Evolutionary conservation across 2,329 filamentous ascomycete genomes (phyloP), one percentile per base, ranked within the genome.

Genomic region (Calonectria ilicicola): DNA sequence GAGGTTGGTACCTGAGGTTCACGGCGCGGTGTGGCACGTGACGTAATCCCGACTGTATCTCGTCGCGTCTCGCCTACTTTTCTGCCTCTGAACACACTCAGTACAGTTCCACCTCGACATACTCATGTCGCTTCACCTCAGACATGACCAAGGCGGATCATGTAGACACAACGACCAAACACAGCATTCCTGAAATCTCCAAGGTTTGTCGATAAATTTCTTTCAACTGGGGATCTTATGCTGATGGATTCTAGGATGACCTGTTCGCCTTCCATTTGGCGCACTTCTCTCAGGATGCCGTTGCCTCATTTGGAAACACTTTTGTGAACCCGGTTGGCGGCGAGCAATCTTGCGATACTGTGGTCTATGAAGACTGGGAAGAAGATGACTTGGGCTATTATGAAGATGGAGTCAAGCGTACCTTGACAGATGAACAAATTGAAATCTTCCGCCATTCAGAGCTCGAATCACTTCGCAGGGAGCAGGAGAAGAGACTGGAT

Each of bases 371-470:
- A 23, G 76, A 82, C 3, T 83, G 78, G 76, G 87, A 89, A 29
- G 90, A 92, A 46, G 93, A 94, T 80, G 91, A 86, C 1, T 86
- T 98, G 19, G 96, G 95, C 21, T 96, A 95, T 83, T 98, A 98
- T 77, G 84, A 90, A 1, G 96, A 98, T 80, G 96, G 96, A 3
- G 91, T 92, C 73, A 97, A 97, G 82, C 93, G 96, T 47, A 98
- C 95, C 21, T 87, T 98, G 78, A 98, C 96, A 12, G 94, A 98
- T 80, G 94, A 95, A 78, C 94, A 98, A 85, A 95, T 98, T 77
- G 91, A 91, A 66, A 96, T 98, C 73, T 98, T 98, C 82, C 90
- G 96, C 73, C 95, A 97, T 81, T 96, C 94, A 2, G 96, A 98
- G 83, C 89, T 98, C 26, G 92, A 97, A 80, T 85, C 90, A 15